Evolutionary conservation across 1,284 basidiomycete species (phyloP).

Genomic region (Thecaphora thlaspeos): DNA sequence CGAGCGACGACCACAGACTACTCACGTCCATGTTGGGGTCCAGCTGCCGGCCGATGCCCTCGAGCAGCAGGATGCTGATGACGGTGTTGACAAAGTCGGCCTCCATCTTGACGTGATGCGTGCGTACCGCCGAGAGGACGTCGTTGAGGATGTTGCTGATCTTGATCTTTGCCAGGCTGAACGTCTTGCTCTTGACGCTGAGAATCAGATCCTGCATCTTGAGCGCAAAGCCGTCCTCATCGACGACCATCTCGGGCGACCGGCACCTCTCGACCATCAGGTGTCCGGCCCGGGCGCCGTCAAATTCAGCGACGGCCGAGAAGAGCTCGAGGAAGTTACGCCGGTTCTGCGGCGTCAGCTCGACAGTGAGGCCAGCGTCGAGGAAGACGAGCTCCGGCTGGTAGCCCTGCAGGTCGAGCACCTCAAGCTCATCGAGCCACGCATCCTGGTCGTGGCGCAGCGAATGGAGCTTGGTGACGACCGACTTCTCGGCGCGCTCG

Average conservation of each 20-base stretch:
- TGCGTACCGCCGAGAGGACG: constrained; percentile 80
- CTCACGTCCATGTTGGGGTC: constrained; percentile 91
- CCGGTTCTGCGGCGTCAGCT: constrained; percentile 76
- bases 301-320: constrained; percentile 89
- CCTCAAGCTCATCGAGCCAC: constrained; percentile 73
- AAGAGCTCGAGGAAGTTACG: constrained; percentile 96
- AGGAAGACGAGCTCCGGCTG: constrained; percentile 93
- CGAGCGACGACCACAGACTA: constrained; percentile 20
- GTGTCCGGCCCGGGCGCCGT: constrained; percentile 88
- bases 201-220: constrained; percentile 96
- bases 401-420: constrained; percentile 72
- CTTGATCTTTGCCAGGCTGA: constrained; percentile 90
- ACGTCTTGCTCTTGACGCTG: constrained; percentile 91
- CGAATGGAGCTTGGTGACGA: constrained; percentile 69
- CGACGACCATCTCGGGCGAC: constrained; percentile 84
- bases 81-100: constrained; percentile 98
- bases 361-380: constrained; percentile 90
- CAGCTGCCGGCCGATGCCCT: constrained; percentile 91
- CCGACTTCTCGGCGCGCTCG: constrained; percentile 59
- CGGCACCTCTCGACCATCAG: constrained; percentile 95
- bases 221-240: constrained; percentile 90
- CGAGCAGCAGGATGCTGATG: constrained; percentile 85
- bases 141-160: constrained; percentile 89
- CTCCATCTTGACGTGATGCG: constrained; percentile 98
- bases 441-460: constrained; percentile 64